Conservation (phyloP, 1,139 yeast genomes). For the Sugiyamaella novakii region DNA sequence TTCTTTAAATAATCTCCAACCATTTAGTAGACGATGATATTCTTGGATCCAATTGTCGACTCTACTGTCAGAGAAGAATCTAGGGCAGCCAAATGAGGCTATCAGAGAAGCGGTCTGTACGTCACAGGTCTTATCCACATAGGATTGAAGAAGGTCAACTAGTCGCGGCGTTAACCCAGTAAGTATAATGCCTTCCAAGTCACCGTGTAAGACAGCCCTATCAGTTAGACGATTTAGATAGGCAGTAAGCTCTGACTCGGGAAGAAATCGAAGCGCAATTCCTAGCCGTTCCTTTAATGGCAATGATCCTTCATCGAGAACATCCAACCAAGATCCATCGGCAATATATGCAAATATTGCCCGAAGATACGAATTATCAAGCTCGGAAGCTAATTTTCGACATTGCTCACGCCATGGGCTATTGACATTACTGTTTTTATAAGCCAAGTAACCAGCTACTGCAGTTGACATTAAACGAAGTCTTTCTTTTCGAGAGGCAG, state of each 20-base stretch:
- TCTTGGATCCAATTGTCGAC: slow-evolving; percentile 75
- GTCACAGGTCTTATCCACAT: slow-evolving; percentile 87
- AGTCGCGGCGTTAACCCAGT: slow-evolving; percentile 90
- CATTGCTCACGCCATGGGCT: slow-evolving; percentile 95
- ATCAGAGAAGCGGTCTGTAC: slow-evolving; percentile 90
- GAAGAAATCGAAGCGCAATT: slow-evolving; percentile 80
- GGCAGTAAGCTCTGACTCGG: slow-evolving; percentile 62
- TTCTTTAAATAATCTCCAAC: slow-evolving; percentile 77
- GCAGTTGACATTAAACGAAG: slow-evolving; percentile 87
- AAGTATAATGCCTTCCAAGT: slow-evolving; percentile 83
- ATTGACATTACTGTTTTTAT: slow-evolving; percentile 60
- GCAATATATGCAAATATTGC: slow-evolving; percentile 94
- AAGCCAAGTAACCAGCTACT: slow-evolving; percentile 87
- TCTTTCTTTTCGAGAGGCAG: slow-evolving; percentile 59
- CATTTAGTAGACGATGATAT: slow-evolving; percentile 70
- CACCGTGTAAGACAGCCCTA: slow-evolving; percentile 74
- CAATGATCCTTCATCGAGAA: slow-evolving; percentile 82
- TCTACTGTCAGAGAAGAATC: slow-evolving; percentile 69
- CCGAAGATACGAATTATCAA: slow-evolving; percentile 85
- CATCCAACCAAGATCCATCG: slow-evolving; percentile 96
- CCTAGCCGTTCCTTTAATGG: slow-evolving; percentile 89
- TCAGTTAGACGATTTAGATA: slow-evolving; percentile 70
- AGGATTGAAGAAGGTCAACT: slow-evolving; percentile 77
- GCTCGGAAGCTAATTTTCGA: slow-evolving; percentile 78
- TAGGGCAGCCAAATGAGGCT: slow-evolving; percentile 77